Percentiles rank a stretch among this genome's conserved stretches.
Evolutionary conservation across 2,329 filamentous ascomycete genomes (phyloP).

Genomic region (Penicillium olsonii): DNA sequence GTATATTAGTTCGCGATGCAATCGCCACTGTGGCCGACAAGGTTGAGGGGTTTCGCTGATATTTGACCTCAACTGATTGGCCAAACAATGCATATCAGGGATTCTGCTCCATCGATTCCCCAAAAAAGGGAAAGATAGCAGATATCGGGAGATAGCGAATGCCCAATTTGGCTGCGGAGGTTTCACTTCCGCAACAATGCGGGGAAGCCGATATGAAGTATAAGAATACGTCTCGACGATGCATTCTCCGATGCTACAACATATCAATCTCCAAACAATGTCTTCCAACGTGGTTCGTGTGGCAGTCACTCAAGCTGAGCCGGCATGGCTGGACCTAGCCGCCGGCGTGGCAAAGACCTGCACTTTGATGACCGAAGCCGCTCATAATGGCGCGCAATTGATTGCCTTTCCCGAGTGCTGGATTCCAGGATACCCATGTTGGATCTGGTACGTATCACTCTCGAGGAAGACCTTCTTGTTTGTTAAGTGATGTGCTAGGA

Average conservation of each 20-base stretch:
- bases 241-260: too few relatives aligned
- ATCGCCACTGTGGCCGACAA: neutral
- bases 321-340: constrained; percentile 61
- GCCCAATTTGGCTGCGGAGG: neutral
- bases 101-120: neutral
- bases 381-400: constrained; percentile 55
- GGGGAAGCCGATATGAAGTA: neutral
- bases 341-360: constrained; percentile 59
- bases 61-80: neutral
- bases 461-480: neutral
- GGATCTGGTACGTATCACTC: constrained; percentile 39
- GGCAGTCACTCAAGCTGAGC: constrained; percentile 53
- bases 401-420: constrained; percentile 58
- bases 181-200: neutral
- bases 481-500: neutral
- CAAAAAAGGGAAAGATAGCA: neutral
- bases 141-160: neutral
- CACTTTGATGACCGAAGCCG: constrained; percentile 58
- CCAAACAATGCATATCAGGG: neutral
- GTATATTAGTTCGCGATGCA: neutral
- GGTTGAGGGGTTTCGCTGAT: neutral
- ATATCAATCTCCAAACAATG: too few relatives aligned
- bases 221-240: neutral
- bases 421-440: constrained; percentile 58
- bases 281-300: constrained; percentile 2